Conservation (phyloP, 495 filamentous ascomycete species). For the Letharia lupina region DNA sequence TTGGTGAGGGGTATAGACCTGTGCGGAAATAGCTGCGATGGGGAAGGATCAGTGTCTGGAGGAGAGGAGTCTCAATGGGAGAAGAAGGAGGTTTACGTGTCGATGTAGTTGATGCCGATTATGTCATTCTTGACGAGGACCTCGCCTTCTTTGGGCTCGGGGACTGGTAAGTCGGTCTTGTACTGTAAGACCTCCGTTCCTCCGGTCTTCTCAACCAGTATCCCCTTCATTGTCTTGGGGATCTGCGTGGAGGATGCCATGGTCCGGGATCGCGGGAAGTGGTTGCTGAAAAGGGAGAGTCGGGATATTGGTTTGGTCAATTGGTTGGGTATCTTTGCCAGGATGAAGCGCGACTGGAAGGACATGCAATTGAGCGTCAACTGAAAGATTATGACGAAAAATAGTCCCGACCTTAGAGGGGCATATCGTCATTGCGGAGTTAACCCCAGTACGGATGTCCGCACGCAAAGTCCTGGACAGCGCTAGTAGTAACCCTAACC, state of each 20-base stretch:
- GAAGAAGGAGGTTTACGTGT: conserved; percentile 22
- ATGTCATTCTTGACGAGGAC: conserved; percentile 79
- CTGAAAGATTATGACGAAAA: neutral
- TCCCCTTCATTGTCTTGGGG: conserved; percentile 64
- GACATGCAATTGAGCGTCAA: neutral
- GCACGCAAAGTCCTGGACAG: too few species aligned
- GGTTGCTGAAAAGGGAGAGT: conserved; percentile 17
- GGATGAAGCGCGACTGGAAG: neutral
- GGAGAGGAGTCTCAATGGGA: neutral
- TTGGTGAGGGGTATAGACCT: conserved; percentile 70
- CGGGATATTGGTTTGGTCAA: conserved; percentile 6
- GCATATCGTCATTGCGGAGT: neutral
- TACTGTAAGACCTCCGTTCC: conserved; percentile 71
- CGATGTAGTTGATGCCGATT: conserved; percentile 83
- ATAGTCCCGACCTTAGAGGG: neutral
- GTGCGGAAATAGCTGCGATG: conserved; percentile 66
- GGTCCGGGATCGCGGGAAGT: conserved; percentile 19
- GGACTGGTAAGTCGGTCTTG: conserved; percentile 67
- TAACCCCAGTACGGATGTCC: too few species aligned
- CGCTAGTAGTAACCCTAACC: too few species aligned
- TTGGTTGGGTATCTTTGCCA: conserved; percentile 4
- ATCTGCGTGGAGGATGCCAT: conserved; percentile 37
- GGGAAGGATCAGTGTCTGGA: conserved; percentile 29
- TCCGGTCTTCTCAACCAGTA: conserved; percentile 67
- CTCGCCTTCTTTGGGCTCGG: conserved; percentile 58